Conservation (phyloP, 805 yeast genomes). For the Candida alai region DNA sequence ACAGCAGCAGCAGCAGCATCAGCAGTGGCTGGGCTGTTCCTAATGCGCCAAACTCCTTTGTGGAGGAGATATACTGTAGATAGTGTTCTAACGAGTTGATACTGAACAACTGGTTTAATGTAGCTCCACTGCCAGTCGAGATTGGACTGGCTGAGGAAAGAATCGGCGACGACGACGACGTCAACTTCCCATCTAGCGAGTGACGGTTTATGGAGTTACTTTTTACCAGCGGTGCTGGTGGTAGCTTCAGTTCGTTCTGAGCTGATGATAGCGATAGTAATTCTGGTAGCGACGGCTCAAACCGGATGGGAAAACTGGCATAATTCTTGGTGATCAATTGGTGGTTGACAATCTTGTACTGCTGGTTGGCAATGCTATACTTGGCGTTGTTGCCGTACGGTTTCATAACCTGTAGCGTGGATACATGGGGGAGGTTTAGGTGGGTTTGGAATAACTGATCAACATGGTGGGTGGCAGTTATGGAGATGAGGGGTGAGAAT, state of each 20-base stretch:
- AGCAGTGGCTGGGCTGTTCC: not conserved
- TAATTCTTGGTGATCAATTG: conserved; percentile 47
- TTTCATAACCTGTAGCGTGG: conserved; percentile 45
- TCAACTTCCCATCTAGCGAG: not conserved
- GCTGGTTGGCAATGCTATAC: conserved; percentile 36
- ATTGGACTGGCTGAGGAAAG: too few species aligned
- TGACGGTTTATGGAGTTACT: not conserved
- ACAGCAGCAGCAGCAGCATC: too few species aligned
- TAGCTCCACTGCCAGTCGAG: conserved; percentile 3
- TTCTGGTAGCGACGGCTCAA: conserved; percentile 42
- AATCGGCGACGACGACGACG: too few species aligned
- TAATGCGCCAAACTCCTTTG: not conserved
- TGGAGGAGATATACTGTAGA: conserved; percentile 16
- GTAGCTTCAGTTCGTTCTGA: too few species aligned
- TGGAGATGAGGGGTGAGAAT: conserved; percentile 50
- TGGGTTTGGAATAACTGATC: conserved; percentile 38
- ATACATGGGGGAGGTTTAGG: conserved; percentile 31
- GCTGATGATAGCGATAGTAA: conserved; percentile 29
- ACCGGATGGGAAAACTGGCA: conserved; percentile 56
- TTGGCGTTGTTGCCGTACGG: conserved; percentile 55
- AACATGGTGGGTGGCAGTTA: conserved; percentile 44
- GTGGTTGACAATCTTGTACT: conserved; percentile 48
- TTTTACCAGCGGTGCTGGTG: too few species aligned
- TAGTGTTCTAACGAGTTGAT: conserved; percentile 34
- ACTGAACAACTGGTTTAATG: conserved; percentile 30